phyloP scores from a whole-genome alignment of 768 basidiomycete genomes.

The Mycena leptocephala region DNA sequence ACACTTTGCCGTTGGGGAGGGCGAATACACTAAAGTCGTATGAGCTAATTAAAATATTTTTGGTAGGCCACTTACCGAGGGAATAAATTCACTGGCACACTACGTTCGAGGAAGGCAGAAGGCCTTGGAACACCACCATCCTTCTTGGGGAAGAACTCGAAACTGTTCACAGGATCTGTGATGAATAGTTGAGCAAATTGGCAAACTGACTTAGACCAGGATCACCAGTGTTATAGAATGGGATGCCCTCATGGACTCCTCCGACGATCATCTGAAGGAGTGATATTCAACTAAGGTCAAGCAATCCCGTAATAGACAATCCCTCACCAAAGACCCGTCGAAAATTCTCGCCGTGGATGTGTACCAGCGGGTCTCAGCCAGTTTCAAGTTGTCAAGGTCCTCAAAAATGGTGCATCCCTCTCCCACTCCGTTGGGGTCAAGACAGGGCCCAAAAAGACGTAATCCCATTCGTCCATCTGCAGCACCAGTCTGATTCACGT shows the following conservation, averaged over 20 bases:
- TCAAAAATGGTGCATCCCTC: slow-evolving; percentile 53
- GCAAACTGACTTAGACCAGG: not conserved
- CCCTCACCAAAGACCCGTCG: slow-evolving; percentile 53
- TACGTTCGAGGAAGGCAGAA: slow-evolving; percentile 66
- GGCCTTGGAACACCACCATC: slow-evolving; percentile 56
- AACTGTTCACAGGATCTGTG: slow-evolving; percentile 52
- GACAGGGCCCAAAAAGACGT: slow-evolving; percentile 44
- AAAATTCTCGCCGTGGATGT: slow-evolving; percentile 64
- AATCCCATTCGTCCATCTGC: slow-evolving; percentile 45
- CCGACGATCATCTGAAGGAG: slow-evolving; percentile 28
- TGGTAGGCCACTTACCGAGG: slow-evolving; percentile 60
- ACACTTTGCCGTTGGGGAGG: slow-evolving; percentile 66
- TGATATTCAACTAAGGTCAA: too few relatives aligned
- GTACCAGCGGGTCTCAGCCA: slow-evolving; percentile 72
- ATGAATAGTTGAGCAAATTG: not conserved
- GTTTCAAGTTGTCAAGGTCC: slow-evolving; percentile 61
- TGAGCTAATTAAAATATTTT: slow-evolving; percentile 37
- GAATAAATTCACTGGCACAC: slow-evolving; percentile 71
- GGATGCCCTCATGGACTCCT: slow-evolving; percentile 51
- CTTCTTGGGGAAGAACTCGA: slow-evolving; percentile 71
- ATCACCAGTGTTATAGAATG: slow-evolving; percentile 37
- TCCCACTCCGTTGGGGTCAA: slow-evolving; percentile 38
- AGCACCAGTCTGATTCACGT: slow-evolving; percentile 48
- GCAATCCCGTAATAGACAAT: not conserved
- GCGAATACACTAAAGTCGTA: slow-evolving; percentile 61